phyloP scores from a whole-genome alignment of 1,284 basidiomycete species.

The Stygiomarasmius scandens region DNA sequence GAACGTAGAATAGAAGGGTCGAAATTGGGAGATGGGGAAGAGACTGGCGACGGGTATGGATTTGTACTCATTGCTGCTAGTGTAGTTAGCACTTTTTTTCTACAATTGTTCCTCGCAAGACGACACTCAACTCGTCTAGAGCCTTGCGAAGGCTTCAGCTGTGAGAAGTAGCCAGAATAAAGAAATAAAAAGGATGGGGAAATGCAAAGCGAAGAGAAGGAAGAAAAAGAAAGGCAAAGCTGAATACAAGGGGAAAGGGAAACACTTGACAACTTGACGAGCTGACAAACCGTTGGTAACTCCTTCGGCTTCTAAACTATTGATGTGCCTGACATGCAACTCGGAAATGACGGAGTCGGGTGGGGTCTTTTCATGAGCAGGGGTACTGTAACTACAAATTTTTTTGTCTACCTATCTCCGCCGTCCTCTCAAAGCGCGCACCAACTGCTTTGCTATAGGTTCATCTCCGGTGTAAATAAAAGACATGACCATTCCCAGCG shows the following conservation, averaged over 20 bases:
- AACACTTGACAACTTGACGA: constrained; percentile 1
- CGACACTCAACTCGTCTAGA: background rate
- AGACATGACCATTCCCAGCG: constrained; percentile 40
- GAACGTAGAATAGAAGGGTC: constrained; percentile 12
- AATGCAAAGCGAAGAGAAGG: background rate
- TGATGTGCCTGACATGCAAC: background rate
- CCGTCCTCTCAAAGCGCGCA: constrained; percentile 39
- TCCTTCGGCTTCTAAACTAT: too few relatives aligned
- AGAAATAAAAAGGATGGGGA: too few relatives aligned
- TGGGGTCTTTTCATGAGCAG: too few relatives aligned
- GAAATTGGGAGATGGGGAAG: constrained; percentile 19
- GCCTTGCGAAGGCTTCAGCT: background rate
- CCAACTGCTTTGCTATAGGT: background rate
- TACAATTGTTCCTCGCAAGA: background rate
- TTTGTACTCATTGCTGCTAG: constrained; percentile 18
- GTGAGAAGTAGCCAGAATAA: background rate
- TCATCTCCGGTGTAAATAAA: constrained; percentile 50
- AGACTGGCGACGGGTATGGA: constrained; percentile 30
- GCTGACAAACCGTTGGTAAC: constrained; percentile 1
- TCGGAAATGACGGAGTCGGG: too few relatives aligned
- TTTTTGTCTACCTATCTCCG: too few relatives aligned
- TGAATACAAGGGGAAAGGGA: background rate
- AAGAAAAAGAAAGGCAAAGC: constrained; percentile 6
- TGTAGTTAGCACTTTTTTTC: background rate
- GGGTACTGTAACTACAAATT: too few relatives aligned